A percentile compares a stretch with the other conserved stretches of the same genome.
phyloP scores from a whole-genome alignment of 129 eudicot genomes.

The Calendula officinalis region DNA sequence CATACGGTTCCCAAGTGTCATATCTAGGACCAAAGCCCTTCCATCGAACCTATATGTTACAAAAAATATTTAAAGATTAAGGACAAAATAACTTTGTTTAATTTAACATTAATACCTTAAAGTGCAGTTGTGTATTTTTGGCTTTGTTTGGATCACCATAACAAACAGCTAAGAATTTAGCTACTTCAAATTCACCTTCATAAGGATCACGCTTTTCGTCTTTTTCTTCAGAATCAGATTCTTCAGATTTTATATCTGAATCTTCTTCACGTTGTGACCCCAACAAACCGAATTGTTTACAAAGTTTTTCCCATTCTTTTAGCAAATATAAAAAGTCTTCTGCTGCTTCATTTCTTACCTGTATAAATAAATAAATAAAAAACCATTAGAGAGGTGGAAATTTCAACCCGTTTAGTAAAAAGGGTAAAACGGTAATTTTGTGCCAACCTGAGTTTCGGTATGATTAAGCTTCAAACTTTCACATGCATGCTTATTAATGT shows the following conservation, averaged over 20 bases:
- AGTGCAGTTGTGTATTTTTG: conserved; percentile 27
- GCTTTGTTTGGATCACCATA: conserved; percentile 47
- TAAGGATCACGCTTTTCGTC: conserved; percentile 23
- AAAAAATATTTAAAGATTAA: not conserved
- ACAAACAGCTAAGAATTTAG: conserved; percentile 36
- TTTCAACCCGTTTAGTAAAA: not conserved
- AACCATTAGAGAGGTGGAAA: not conserved
- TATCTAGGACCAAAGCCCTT: conserved; percentile 66
- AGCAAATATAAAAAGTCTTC: conserved; percentile 41
- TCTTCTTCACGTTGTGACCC: conserved; percentile 29
- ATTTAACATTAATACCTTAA: conserved; percentile 37
- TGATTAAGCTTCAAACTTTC: conserved; percentile 46
- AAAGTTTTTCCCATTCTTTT: conserved; percentile 49
- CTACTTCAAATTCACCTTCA: conserved; percentile 47
- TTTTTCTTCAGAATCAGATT: conserved; percentile 24
- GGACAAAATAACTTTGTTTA: not conserved
- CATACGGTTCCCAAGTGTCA: conserved; percentile 82
- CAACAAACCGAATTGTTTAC: conserved; percentile 30
- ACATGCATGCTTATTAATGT: conserved; percentile 41
- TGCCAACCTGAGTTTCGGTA: conserved; percentile 43
- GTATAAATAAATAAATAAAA: not conserved
- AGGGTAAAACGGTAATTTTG: not conserved
- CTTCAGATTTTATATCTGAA: conserved; percentile 23
- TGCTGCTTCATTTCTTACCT: conserved; percentile 58
- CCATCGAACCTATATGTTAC: conserved; percentile 65